Percentiles rank a stretch among this genome's conserved stretches.
Conservation (phyloP, 2,329 filamentous ascomycete species). For the Phaeosphaeriaceae sp. region DNA sequence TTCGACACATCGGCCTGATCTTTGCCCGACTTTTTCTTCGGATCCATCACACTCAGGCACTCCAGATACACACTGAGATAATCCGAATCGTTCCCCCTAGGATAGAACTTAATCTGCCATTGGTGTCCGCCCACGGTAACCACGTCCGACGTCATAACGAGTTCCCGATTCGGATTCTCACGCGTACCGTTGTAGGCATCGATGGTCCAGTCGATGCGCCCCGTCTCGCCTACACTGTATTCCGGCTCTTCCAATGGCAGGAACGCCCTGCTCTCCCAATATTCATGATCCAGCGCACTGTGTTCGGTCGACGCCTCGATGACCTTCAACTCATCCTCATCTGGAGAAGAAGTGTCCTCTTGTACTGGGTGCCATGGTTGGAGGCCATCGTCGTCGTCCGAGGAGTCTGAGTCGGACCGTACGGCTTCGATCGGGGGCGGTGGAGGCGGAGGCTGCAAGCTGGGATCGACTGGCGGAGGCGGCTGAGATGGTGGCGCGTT, state of each 20-base stretch:
- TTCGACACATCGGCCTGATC: conserved; percentile 2
- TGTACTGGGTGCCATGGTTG: conserved; percentile 60
- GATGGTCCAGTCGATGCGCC: conserved; percentile 66
- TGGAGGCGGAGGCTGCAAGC: conserved; percentile 38
- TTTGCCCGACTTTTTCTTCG: conserved; percentile 20
- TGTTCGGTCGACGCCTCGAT: conserved; percentile 60
- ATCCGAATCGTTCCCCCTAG: conserved; percentile 65
- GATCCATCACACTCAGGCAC: conserved; percentile 58
- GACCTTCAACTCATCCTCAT: conserved; percentile 65
- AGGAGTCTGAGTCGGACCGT: conserved; percentile 42
- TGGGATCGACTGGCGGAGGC: conserved; percentile 30
- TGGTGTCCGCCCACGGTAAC: conserved; percentile 66
- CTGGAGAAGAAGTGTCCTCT: conserved; percentile 63
- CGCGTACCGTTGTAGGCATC: conserved; percentile 66
- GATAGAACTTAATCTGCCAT: conserved; percentile 72
- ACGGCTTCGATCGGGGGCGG: conserved; percentile 40
- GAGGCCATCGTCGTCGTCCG: conserved; percentile 45
- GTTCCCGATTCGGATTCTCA: conserved; percentile 64
- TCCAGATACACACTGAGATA: conserved; percentile 68
- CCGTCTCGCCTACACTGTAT: conserved; percentile 59
- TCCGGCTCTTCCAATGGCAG: conserved; percentile 65
- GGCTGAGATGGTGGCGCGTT: conserved; percentile 24
- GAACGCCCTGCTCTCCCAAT: conserved; percentile 67
- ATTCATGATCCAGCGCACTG: conserved; percentile 64
- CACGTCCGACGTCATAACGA: conserved; percentile 64